These are phyloP conservation scores for Lentinula sp. DNA, from an alignment of 768 basidiomycete genomes.

Conservation along the genomic window DNA sequence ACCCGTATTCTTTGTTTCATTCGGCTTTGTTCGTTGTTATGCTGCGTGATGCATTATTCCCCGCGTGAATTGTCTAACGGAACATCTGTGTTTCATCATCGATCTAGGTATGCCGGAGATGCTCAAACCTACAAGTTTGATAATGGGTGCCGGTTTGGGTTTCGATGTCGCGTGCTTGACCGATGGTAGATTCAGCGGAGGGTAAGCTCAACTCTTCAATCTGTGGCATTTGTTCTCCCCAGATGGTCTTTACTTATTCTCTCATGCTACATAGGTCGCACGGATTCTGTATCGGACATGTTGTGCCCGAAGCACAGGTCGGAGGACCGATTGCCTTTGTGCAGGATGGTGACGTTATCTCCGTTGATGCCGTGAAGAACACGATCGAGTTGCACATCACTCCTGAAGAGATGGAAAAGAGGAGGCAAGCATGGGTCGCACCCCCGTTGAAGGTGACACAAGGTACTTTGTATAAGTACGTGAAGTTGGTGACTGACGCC, in stretches of 20 bases:
- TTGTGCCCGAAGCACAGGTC: slow-evolving; percentile 92
- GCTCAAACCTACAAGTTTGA: slow-evolving; percentile 95
- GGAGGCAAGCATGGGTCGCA: slow-evolving; percentile 71
- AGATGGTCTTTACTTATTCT: slow-evolving; percentile 8
- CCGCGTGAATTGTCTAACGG: neutral
- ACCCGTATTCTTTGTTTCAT: neutral
- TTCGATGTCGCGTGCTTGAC: slow-evolving; percentile 95
- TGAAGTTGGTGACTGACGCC: slow-evolving; percentile 83
- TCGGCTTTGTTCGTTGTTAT: slow-evolving; percentile 3
- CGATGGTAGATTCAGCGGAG: slow-evolving; percentile 97
- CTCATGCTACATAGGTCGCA: slow-evolving; percentile 61
- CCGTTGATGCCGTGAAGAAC: slow-evolving; percentile 86
- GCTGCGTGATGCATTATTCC: neutral
- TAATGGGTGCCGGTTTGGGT: slow-evolving; percentile 98
- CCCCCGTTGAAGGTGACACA: slow-evolving; percentile 80
- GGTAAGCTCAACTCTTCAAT: slow-evolving; percentile 47
- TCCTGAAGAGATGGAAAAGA: slow-evolving; percentile 69
- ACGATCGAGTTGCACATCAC: slow-evolving; percentile 74
- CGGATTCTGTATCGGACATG: slow-evolving; percentile 95
- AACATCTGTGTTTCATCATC: slow-evolving; percentile 4
- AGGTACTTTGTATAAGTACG: slow-evolving; percentile 87
- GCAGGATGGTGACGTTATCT: slow-evolving; percentile 79
- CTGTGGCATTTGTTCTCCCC: slow-evolving; percentile 1
- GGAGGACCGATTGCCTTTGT: slow-evolving; percentile 93
- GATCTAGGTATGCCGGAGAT: slow-evolving; percentile 92